Evolutionary conservation across 257 asterid genomes (phyloP), one percentile per base, ranked within the genome.

Genomic region (Ophiorrhiza pumila): DNA sequence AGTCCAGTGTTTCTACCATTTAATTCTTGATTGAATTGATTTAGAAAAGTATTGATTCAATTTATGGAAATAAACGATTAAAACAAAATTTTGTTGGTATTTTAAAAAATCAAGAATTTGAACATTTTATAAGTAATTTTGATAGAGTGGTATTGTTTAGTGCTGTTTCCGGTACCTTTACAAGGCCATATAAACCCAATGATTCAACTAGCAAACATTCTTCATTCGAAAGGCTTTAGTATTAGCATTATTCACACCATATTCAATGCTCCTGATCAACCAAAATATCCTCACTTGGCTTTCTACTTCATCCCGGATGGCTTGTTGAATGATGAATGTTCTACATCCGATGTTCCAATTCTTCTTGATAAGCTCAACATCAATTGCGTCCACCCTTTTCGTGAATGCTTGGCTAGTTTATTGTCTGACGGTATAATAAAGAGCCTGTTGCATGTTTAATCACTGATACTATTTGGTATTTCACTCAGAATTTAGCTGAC

Each of bases 141-240:
- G n/a, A n/a, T n/a, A n/a, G n/a, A n/a, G n/a, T n/a, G n/a, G n/a
- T n/a, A n/a, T n/a, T n/a, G 81, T 1, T 14, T 78, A 52, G 34
- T 78, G 57, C 50, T 78, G 4, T 78, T 78, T 32, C 81, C 74
- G 31, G 25, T 49, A 17, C 78, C 81, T 1, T 50, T 78, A 22
- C 74, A 72, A 67, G 78, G 81, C 43, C 81, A 78, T 78, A 25
- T 67, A 65, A 72, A 50, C n/a, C 78, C 78, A 22, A 78, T 78
- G 74, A 70, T 77, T 78, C 78, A 78, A 13, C 71, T 72, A 6
- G 81, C 78, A 58, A 58, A 68, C 17, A 43, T 73, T 17, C 81
- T 78, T 61, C 53, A 67, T 45, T 29, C 27, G 32, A 42, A 60
- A 29, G 75, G 71, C 67, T 72, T 78, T 32, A 58, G 34, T 2